These are phyloP conservation scores for Aspergillus melleus DNA, from an alignment of 2,329 filamentous ascomycete species.

Conservation along the genomic window DNA sequence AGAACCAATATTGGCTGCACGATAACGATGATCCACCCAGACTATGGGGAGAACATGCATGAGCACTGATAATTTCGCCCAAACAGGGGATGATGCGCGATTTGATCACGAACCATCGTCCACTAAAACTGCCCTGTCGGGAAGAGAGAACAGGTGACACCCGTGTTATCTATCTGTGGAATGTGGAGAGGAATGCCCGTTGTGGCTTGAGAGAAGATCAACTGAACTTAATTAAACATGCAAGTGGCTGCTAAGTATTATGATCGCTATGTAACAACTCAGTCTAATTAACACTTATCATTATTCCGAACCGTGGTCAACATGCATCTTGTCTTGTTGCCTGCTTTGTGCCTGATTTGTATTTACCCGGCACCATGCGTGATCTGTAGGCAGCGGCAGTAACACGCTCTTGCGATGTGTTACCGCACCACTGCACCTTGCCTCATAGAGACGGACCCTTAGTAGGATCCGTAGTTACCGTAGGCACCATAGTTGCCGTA, in stretches of 20 bases:
- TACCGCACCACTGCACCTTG: background rate
- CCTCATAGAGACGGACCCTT: background rate
- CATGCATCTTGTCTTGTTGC: background rate
- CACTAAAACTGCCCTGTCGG: background rate
- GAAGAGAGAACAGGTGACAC: background rate
- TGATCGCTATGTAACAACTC: background rate
- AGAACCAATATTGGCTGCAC: background rate
- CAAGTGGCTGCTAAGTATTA: background rate
- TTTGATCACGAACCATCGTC: background rate
- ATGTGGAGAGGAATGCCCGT: background rate
- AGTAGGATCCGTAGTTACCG: slow-evolving; percentile 11
- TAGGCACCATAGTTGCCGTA: slow-evolving; percentile 18
- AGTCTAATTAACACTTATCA: background rate
- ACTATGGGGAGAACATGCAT: background rate
- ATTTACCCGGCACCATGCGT: background rate
- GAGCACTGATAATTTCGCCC: background rate
- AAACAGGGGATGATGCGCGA: background rate
- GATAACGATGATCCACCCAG: background rate
- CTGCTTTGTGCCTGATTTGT: background rate
- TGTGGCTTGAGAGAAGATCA: background rate
- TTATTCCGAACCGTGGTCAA: background rate
- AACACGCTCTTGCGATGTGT: background rate
- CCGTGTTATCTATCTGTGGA: background rate
- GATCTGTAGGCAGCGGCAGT: background rate
- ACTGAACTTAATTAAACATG: background rate